Evolutionary conservation across 2,329 filamentous ascomycete genomes (phyloP).

Genomic region (Paraphoma sp.): DNA sequence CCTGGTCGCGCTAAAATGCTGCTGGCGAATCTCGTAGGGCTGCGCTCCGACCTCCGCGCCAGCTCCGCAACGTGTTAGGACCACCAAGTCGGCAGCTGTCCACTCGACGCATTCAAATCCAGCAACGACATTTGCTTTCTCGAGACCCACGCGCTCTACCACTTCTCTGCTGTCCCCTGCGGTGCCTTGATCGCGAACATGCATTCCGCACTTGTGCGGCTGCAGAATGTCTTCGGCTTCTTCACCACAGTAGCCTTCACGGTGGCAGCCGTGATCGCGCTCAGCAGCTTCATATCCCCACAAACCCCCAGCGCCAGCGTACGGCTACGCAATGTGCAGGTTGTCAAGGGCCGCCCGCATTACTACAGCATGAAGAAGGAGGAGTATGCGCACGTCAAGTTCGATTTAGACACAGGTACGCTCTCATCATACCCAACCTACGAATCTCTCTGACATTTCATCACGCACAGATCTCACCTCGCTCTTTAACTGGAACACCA

Average conservation of each 20-base stretch:
- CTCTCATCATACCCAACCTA: background rate
- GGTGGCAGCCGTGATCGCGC: conserved; percentile 79
- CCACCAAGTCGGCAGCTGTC: conserved; percentile 14
- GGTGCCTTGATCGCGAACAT: conserved; percentile 56
- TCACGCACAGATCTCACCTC: conserved; percentile 72
- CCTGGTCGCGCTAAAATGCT: conserved; percentile 1
- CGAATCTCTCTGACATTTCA: background rate
- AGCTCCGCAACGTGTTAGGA: conserved; percentile 48
- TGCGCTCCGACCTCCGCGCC: conserved; percentile 29
- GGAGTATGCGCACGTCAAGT: conserved; percentile 93
- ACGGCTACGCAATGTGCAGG: conserved; percentile 77
- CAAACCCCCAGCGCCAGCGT: conserved; percentile 72
- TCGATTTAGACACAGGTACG: conserved; percentile 81
- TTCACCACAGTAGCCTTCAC: conserved; percentile 93
- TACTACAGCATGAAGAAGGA: conserved; percentile 94
- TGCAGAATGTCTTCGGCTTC: conserved; percentile 95
- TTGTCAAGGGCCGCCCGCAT: conserved; percentile 90
- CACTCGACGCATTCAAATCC: conserved; percentile 3
- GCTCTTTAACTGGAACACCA: conserved; percentile 99
- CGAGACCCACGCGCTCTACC: too few species aligned
- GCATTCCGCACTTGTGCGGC: conserved; percentile 84
- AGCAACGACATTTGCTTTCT: too few species aligned
- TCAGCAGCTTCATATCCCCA: conserved; percentile 75
- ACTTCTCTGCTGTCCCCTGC: conserved; percentile 3
- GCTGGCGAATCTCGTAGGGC: conserved; percentile 25